Evolutionary conservation across 345 rosid genomes (phyloP), one percentile per base, ranked within the genome.

Genomic region (Dipteronia dyeriana): DNA sequence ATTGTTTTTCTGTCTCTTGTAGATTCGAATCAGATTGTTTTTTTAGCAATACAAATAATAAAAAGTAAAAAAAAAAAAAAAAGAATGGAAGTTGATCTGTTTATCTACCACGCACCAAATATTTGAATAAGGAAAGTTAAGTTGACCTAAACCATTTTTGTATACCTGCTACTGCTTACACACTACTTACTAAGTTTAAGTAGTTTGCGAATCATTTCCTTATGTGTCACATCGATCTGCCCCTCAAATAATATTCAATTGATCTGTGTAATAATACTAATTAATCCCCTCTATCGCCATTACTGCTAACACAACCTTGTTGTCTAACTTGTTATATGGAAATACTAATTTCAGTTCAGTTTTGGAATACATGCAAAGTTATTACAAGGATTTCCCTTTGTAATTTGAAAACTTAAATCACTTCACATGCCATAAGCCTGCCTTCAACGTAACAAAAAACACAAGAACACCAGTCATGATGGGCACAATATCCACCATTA

Each of bases 401-500:
- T 9, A 41, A 41, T 41, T 41, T 41, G 45, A 41, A 4, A 4
- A 34, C 38, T 34, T 34, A 34, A 34, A 34, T 0, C 54, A 47
- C 78, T 47, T 25, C 56, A 66, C 65, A 61, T 20, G 60, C 53
- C 38, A 20, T 77, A 51, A 34, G 38, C 38, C 38, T 34, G 38
- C 38, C 38, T 9, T 3, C 13, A 25, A 16, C 67, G 14, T 5
- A 64, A 26, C n/a, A 6, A 54, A 13, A 53, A 53, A 4, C 57
- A 53, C n/a, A 53, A 16, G n/a, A 17, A 20, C 22, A 47, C 19
- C 22, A 70, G 77, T 1, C 68, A 79, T 80, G 86, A 79, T 80
- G 86, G 83, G 76, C 8, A 49, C 13, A 16, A 49, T 2, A 10
- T 70, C 75, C 74, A 57, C 79, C 62, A 49, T 85, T 62, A 64